Evolutionary conservation across 352 stramenopile species (phyloP), one percentile per base, ranked within the genome.

Genomic region (Globisporangium okanoganense): DNA sequence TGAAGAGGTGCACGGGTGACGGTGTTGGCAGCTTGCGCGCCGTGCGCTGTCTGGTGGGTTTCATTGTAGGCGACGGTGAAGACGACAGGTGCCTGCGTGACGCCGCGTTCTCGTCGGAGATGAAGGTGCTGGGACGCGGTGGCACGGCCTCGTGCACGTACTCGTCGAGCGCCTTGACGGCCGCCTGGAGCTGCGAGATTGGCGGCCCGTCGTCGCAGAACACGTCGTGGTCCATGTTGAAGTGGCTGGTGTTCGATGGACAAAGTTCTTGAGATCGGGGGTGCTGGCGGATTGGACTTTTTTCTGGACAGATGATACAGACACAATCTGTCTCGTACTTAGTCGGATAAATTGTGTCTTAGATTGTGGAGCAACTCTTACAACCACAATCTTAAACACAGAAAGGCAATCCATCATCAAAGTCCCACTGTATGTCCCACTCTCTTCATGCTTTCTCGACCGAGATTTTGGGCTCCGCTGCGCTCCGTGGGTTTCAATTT

Each of bases 131-230:
- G 18, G 18, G 14, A 8, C 38, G 38, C 6, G 55, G 5, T 1
- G 57, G 65, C 10, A 77, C 58, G 6, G 65, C 47, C 40, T 61
- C 36, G 22, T 70, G 71, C 44, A 79, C 71, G 45, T 72, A 76
- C n/a, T 62, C 55, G 10, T 79, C 69, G 10, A 79, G 69, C n/a
- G 66, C 65, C 18, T 64, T 65, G 38, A 74, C 62, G 18, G 73
- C 73, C 3, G 65, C 71, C 45, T 79, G 73, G 2, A 79, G 64
- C 58, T 77, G 71, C 44, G 65, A 58, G 60, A 82, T 71, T 35
- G 70, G 70, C 35, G 73, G 70, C 9, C 73, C 70, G 54, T 82
- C 73, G 53, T 82, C 70, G 50, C 66, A 69, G 57, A 81, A 78
- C 16, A 67, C 62, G 49, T 81, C 72, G 41, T 68, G 65, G 56